Evolutionary conservation across 1,284 basidiomycete species (phyloP), one percentile per base, ranked within the genome.

Genomic region (Melampsora abietis-canadensis): DNA sequence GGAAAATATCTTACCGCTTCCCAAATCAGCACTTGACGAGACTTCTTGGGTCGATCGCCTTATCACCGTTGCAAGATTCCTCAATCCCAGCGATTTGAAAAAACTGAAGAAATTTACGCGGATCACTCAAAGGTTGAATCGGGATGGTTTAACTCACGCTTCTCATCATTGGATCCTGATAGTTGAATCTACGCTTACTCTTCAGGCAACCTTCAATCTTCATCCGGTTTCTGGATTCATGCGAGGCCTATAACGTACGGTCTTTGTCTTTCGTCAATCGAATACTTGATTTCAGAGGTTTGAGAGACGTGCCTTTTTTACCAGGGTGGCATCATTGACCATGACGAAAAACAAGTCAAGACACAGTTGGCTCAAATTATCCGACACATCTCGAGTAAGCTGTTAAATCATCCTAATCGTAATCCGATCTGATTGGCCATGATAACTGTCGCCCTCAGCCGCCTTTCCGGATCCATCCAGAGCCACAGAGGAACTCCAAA

Each of bases 1-100:
- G 37, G 87, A 90, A 54, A 87, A 88, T 79, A 88, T 98, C 67
- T 84, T 97, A 2, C 94, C 95, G 0, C 83, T 95, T 0, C 92
- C 93, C 0, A 59, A 66, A 24, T 40, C 34, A 31, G 34, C 30
- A 19, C n/a, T 59, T 57, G 66, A 75, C 37, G 60, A 75, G 54
- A 54, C 30, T 2, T 40, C 40, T 44, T 75, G 72, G 72, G 65
- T 75, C 7, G 72, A 75, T 19, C 21, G 72, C 31, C 31, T 67
- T 17, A 54, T 75, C 7, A 67, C 57, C 37, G 59, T 75, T 62
- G 14, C 57, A 24, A 67, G 60, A 47, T 62, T 44, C 31, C 59
- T 75, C 6, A 63, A 75, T 59, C 7, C 48, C 21, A 60, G 48
- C 14, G 47, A 64, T 21, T 27, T 75, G 34, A 30, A 60, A 46